Evolutionary conservation across 2,329 filamentous ascomycete species (phyloP).

Genomic region (Epichloe uncinata): DNA sequence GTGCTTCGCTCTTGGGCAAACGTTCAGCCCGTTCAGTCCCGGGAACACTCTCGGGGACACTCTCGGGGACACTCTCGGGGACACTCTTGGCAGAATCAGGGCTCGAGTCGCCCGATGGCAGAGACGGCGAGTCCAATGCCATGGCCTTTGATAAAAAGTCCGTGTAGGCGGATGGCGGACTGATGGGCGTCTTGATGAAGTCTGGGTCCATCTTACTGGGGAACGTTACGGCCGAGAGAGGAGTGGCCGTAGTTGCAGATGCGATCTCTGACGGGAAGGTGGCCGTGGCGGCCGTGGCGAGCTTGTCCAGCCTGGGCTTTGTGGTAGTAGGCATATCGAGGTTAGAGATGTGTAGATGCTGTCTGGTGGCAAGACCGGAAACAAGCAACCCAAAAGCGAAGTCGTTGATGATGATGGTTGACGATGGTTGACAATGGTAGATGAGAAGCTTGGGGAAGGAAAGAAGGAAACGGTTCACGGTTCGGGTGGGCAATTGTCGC

Average conservation of each 20-base stretch:
- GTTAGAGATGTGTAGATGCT: constrained; percentile 12
- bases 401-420: background rate
- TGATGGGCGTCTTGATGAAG: constrained; percentile 79
- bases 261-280: constrained; percentile 48
- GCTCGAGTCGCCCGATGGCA: constrained; percentile 35
- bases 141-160: constrained; percentile 77
- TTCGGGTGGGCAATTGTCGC: background rate
- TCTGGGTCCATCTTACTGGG: constrained; percentile 29
- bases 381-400: background rate
- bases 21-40: constrained; percentile 41
- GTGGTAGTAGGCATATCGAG: constrained; percentile 32
- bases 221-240: constrained; percentile 38
- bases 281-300: constrained; percentile 48
- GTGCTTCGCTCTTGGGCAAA: constrained; percentile 41
- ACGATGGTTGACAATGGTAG: background rate
- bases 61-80: constrained; percentile 47
- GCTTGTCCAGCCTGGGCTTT: constrained; percentile 48
- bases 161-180: constrained; percentile 76
- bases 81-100: constrained; percentile 40
- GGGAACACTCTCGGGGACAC: constrained; percentile 47
- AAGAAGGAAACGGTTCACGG: background rate
- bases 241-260: constrained; percentile 54
- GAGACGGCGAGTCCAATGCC: constrained; percentile 57
- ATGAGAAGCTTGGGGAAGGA: background rate
- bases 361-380: background rate